A percentile compares a stretch with the other conserved stretches of the same genome.
These are phyloP conservation scores for Amanita jacksonii DNA, from an alignment of 768 basidiomycete genomes.

Conservation along the genomic window DNA sequence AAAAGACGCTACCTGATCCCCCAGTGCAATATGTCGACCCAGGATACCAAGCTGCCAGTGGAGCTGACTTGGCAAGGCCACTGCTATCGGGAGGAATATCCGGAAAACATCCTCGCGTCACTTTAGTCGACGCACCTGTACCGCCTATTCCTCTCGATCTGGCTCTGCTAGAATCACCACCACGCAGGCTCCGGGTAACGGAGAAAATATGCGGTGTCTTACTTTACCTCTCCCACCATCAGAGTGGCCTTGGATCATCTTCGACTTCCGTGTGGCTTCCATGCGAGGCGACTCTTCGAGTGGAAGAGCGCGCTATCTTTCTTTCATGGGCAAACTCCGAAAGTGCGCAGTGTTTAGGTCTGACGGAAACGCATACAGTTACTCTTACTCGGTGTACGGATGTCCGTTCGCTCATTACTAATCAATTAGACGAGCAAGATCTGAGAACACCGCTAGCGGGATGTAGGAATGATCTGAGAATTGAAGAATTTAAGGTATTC, in stretches of 20 bases:
- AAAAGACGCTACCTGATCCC: conserved; percentile 2
- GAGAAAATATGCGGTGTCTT: conserved; percentile 11
- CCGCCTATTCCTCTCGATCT: conserved; percentile 3
- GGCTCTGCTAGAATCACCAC: conserved; percentile 8
- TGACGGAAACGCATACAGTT: conserved; percentile 30
- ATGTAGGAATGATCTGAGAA: conserved; percentile 26
- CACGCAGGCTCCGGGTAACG: conserved; percentile 8
- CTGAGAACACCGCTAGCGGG: conserved; percentile 28
- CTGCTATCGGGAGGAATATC: too few species aligned
- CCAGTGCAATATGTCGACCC: too few species aligned
- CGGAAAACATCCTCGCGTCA: neutral
- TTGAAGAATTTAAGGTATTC: conserved; percentile 34
- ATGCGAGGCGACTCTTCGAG: conserved; percentile 29
- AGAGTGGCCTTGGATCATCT: conserved; percentile 8
- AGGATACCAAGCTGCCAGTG: neutral
- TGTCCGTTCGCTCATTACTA: conserved; percentile 45
- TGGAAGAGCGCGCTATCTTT: conserved; percentile 21
- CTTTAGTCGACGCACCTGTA: conserved; percentile 5
- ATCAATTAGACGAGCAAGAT: conserved; percentile 36
- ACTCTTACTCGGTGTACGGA: conserved; percentile 46
- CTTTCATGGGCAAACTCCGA: conserved; percentile 10
- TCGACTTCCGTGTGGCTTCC: conserved; percentile 38
- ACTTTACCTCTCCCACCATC: conserved; percentile 8
- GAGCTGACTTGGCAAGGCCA: too few species aligned
- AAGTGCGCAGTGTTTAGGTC: conserved; percentile 20